A percentile compares a stretch with the other conserved stretches of the same genome.
Evolutionary conservation across 441 rosid species (phyloP).

Genomic region (Arabidopsis lyrata): DNA sequence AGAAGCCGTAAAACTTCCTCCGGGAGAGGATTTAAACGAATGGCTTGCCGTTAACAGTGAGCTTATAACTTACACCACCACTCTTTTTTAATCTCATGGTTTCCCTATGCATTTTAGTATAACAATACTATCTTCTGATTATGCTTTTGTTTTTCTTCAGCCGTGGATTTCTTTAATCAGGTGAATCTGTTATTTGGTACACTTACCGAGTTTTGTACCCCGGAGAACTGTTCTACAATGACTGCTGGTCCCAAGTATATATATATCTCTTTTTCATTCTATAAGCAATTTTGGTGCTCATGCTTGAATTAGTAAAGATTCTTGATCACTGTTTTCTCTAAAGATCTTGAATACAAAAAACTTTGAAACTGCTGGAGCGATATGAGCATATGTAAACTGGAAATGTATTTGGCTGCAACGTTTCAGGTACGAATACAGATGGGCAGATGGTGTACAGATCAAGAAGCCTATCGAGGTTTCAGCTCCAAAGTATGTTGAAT

Average conservation of each 20-base stretch:
- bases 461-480: conserved; percentile 97
- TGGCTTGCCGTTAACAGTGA: conserved; percentile 92
- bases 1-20: conserved; percentile 91
- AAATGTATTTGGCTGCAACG: background rate
- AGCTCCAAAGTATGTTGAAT: conserved; percentile 96
- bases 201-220: conserved; percentile 92
- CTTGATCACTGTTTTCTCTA: no score
- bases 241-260: conserved; percentile 96
- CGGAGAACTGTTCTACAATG: conserved; percentile 95
- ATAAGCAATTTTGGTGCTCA: no score
- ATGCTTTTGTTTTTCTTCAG: conserved; percentile 47
- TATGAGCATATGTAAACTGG: no score
- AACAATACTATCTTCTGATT: background rate
- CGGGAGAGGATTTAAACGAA: conserved; percentile 85
- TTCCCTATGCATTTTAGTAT: no score
- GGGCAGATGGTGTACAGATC: conserved; percentile 82
- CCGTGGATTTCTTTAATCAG: conserved; percentile 98
- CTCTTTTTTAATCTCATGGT: background rate
- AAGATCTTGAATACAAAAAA: no score
- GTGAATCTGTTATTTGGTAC: conserved; percentile 97
- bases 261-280: background rate
- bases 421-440: conserved; percentile 30
- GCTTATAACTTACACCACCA: conserved; percentile 7
- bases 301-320: no score
- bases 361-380: no score